Conservation (phyloP, 2,329 filamentous ascomycete genomes). For the Alternaria angustiovoidea region DNA sequence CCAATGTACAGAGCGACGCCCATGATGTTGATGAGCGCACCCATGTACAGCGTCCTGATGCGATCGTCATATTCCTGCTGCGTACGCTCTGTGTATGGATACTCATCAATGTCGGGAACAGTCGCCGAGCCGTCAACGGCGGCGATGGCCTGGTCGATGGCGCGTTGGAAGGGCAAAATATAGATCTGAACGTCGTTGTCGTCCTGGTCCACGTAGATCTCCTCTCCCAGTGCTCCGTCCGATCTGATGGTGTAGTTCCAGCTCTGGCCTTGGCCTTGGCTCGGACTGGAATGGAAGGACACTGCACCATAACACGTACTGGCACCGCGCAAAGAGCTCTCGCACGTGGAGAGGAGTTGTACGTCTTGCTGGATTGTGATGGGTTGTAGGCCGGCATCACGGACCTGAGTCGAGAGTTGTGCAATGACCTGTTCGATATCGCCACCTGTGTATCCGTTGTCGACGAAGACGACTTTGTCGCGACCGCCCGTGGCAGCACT, state of each 20-base stretch:
- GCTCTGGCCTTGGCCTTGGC: conserved; percentile 68
- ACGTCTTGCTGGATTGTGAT: conserved; percentile 62
- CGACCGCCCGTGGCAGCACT: conserved; percentile 64
- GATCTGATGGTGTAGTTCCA: conserved; percentile 91
- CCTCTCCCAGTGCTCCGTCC: conserved; percentile 73
- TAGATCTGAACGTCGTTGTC: conserved; percentile 82
- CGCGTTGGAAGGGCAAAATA: conserved; percentile 78
- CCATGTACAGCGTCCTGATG: conserved; percentile 76
- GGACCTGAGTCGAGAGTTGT: conserved; percentile 66
- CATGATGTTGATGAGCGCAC: conserved; percentile 76
- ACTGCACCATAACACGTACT: conserved; percentile 77
- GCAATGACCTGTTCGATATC: conserved; percentile 77
- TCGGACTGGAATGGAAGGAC: conserved; percentile 78
- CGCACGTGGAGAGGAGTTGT: conserved; percentile 70
- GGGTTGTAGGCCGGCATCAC: conserved; percentile 63
- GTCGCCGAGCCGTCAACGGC: conserved; percentile 57
- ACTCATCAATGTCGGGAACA: conserved; percentile 64
- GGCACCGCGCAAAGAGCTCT: conserved; percentile 65
- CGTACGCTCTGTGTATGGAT: conserved; percentile 77
- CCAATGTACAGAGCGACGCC: conserved; percentile 81
- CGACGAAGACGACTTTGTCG: conserved; percentile 78
- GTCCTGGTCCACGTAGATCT: conserved; percentile 69
- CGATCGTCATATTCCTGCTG: conserved; percentile 69
- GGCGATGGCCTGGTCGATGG: conserved; percentile 78
- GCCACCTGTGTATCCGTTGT: conserved; percentile 73